Evolutionary conservation across 2,329 filamentous ascomycete species (phyloP), one percentile per base, ranked within the genome.

Genomic region (Beauveria pseudobassiana): DNA sequence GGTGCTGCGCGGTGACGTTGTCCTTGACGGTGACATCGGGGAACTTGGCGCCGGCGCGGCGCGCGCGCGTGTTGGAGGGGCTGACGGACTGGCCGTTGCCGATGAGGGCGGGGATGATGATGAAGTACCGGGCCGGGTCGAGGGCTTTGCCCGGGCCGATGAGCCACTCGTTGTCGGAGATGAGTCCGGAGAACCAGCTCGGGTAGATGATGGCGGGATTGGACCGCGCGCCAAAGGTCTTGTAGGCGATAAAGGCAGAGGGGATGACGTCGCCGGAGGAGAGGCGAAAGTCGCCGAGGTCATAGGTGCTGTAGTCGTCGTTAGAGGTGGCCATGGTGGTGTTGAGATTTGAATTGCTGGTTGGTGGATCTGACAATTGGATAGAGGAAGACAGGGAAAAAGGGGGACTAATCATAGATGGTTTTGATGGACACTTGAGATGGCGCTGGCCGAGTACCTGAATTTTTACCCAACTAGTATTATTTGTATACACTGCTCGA

Each of bases 151-250:
- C 80, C 6, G 81, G 72, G 14, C 87, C 87, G 48, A 90, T 80
- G 12, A 93, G 81, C 89, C 89, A 92, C 70, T 88, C 80, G 63
- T 93, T 93, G 68, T 90, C 86, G 2, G 80, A 76, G 64, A 93
- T 89, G 3, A 74, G 77, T 75, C 72, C 73, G 59, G 71, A 73
- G 71, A 87, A 93, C 89, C 89, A 93, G 2, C 86, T 86, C 2
- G 89, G 90, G 69, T 93, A 93, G 64, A 93, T 82, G 62, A 93
- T 83, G 2, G 85, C 85, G 8, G 89, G 88, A 6, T 76, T 78
- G 0, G 76, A 80, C 0, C 82, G 71, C 61, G 86, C 77, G 22
- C 90, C 90, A 66, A 89, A 87, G 0, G 89, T 90, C 73, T 89
- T 91, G 78, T 90, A 93, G 18, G 89, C 88, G 59, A 93, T 84